Percentiles rank a stretch among this genome's conserved stretches.
These are phyloP conservation scores for Epicoccum nigrum DNA, from an alignment of 2,329 filamentous ascomycete species.

Conservation along the genomic window DNA sequence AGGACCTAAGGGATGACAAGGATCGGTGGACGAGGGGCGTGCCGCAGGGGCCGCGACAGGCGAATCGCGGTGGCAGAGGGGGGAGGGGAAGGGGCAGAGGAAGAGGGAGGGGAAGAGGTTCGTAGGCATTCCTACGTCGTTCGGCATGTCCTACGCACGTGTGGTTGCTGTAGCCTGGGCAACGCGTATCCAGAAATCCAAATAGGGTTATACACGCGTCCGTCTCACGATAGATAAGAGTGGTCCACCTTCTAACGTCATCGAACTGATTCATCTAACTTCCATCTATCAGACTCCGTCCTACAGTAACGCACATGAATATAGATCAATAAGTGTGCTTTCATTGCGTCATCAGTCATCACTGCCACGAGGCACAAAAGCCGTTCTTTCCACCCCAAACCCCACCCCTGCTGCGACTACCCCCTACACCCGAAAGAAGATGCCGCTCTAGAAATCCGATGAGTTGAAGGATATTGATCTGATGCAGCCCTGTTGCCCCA, in stretches of 20 bases:
- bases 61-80: conserved; percentile 15
- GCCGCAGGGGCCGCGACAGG: conserved; percentile 16
- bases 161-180: too few relatives aligned
- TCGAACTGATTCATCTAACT: conserved; percentile 13
- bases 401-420: not conserved
- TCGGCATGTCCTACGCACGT: too few relatives aligned
- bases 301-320: conserved; percentile 18
- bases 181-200: too few relatives aligned
- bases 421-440: conserved; percentile 3
- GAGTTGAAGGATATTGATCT: conserved; percentile 8
- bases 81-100: conserved; percentile 22
- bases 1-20: conserved; percentile 34
- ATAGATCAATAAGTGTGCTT: conserved; percentile 18
- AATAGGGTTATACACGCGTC: not conserved
- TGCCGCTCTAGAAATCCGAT: conserved; percentile 12
- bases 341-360: conserved; percentile 19
- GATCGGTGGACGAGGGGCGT: conserved; percentile 27
- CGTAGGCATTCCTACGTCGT: too few relatives aligned
- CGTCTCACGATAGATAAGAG: not conserved
- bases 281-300: conserved; percentile 12
- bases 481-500: conserved; percentile 8
- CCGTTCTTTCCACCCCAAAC: not conserved
- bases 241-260: not conserved
- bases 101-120: conserved; percentile 6
- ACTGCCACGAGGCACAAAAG: conserved; percentile 9